A percentile compares a stretch with the other conserved stretches of the same genome.
Evolutionary conservation across 139 green algal genomes (phyloP).

Genomic region (Diplosphaera chodatii): DNA sequence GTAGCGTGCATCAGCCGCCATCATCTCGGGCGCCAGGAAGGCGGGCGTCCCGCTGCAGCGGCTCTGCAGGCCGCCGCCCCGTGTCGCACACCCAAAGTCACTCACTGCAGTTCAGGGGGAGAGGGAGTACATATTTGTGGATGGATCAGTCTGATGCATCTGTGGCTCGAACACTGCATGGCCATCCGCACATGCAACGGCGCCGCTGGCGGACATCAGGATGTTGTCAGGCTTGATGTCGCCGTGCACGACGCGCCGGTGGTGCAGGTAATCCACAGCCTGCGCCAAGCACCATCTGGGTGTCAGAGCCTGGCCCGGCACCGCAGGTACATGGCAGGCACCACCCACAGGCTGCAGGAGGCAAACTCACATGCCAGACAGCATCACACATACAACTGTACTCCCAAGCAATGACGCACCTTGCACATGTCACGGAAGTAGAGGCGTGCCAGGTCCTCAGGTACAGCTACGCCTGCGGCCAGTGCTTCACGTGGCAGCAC

Average conservation of each 20-base stretch:
- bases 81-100: constrained; percentile 80
- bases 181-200: no score
- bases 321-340: no score
- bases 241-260: constrained; percentile 73
- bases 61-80: constrained; percentile 57
- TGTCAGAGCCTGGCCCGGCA: no score
- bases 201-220: constrained; percentile 51
- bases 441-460: constrained; percentile 59
- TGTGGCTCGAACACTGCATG: no score
- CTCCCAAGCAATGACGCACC: no score
- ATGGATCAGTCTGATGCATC: no score
- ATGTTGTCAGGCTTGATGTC: constrained; percentile 87
- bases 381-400: no score
- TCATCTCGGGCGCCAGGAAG: constrained; percentile 67
- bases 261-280: constrained; percentile 75
- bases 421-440: constrained; percentile 79
- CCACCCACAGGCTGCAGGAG: no score
- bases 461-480: constrained; percentile 48
- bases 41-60: constrained; percentile 58
- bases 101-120: no score
- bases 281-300: constrained; percentile 29
- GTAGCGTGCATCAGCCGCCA: constrained; percentile 34
- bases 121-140: no score
- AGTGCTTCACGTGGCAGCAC: constrained; percentile 62
- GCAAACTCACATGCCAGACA: no score